Evolutionary conservation across 352 stramenopile genomes (phyloP), one percentile per base, ranked within the genome.

Genomic region (Phytopythium helicoides): DNA sequence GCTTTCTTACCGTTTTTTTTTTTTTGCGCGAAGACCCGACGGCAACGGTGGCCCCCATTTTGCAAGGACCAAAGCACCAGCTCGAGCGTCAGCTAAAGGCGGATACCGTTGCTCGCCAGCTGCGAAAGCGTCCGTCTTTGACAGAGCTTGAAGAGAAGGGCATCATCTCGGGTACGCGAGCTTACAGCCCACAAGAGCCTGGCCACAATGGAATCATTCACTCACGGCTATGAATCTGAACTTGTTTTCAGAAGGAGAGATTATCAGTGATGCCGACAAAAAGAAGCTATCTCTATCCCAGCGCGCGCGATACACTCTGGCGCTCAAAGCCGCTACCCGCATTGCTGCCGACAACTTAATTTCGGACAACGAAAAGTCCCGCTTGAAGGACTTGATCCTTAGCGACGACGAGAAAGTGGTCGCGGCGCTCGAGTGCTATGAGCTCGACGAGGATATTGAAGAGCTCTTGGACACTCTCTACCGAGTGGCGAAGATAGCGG

Each of bases 391-490:
- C 58, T 73, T 90, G 54, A 92, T 94, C 54, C 62, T 94, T 50
- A 85, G 68, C 21, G 78, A 93, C 52, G 68, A 94, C 49, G 68
- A 87, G 52, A 87, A 86, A 35, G 71, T 94, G 7, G 66, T 90
- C 7, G 78, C 72, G 7, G 85, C 82, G 14, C 76, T 93, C n/a
- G 79, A 90, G 54, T 76, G 74, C 62, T 94, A 93, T 64, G 81
- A 93, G 47, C 47, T 77, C 42, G 82, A 94, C 59, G 73, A 87
- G 48, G 79, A 94, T 60, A 86, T 93, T 25, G 78, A 93, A 28
- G 85, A 89, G 54, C 86, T 93, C 74, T 76, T 94, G 41, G 85
- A 94, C 57, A 87, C 78, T 49, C 60, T 94, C 31, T 90, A 89
- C 41, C 77, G 81, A 25, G 76, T 93, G 15, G 80, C 82, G 2